Conservation (phyloP, 129 eudicot genomes). For the Cynara cardunculus region DNA sequence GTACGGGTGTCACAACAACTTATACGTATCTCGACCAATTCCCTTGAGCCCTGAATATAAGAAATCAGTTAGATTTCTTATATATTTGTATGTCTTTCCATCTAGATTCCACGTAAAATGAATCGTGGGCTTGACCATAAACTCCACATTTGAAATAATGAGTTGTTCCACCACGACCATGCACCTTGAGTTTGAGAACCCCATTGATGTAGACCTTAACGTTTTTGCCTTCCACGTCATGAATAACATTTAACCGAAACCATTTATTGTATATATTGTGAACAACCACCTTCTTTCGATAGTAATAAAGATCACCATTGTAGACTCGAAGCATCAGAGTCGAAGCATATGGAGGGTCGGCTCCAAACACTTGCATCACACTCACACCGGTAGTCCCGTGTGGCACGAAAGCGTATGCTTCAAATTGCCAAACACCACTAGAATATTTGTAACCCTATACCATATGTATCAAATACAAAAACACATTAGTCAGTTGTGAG, state of each 20-base stretch:
- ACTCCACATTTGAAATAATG: slow-evolving; percentile 36
- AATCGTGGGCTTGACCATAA: slow-evolving; percentile 11
- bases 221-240: slow-evolving; percentile 9
- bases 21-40: background rate
- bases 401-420: slow-evolving; percentile 36
- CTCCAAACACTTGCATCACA: slow-evolving; percentile 46
- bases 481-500: background rate
- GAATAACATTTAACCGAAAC: slow-evolving; percentile 28
- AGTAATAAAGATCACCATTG: slow-evolving; percentile 32
- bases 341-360: slow-evolving; percentile 23
- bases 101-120: slow-evolving; percentile 28
- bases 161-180: slow-evolving; percentile 14
- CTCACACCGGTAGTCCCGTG: slow-evolving; percentile 37
- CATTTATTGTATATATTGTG: slow-evolving; percentile 16
- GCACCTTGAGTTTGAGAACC: slow-evolving; percentile 8
- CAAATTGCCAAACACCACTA: slow-evolving; percentile 48
- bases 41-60: background rate
- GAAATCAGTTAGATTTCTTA: background rate
- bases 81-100: slow-evolving; percentile 24
- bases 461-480: background rate
- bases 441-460: slow-evolving; percentile 39
- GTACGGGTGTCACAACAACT: background rate
- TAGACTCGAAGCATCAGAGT: slow-evolving; percentile 33
- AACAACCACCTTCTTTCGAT: slow-evolving; percentile 2
- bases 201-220: slow-evolving; percentile 26